A percentile compares a stretch with the other conserved stretches of the same genome.
Evolutionary conservation across 2,329 filamentous ascomycete species (phyloP).

Genomic region (Arthrocladium fulminans): DNA sequence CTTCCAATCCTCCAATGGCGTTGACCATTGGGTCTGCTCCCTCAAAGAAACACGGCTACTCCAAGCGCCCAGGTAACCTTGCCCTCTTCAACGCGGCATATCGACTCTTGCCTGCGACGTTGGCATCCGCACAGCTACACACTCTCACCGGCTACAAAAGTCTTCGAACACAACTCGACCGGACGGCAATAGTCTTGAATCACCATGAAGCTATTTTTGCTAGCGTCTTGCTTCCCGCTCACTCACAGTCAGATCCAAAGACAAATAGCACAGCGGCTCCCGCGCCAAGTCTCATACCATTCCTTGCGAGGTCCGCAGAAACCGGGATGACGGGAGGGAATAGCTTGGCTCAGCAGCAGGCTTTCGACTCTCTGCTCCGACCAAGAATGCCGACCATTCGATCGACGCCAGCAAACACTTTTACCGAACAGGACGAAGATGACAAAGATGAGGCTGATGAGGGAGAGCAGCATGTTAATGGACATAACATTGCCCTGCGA

Average conservation of each 20-base stretch:
- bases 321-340: conserved; percentile 23
- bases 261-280: conserved; percentile 25
- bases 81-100: conserved; percentile 49
- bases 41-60: neutral
- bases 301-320: conserved; percentile 58
- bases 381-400: conserved; percentile 42
- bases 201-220: conserved; percentile 67
- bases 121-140: conserved; percentile 54
- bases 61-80: conserved; percentile 13
- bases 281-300: conserved; percentile 68
- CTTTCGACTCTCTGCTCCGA: conserved; percentile 59
- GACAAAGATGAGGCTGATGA: neutral
- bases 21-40: too few relatives aligned
- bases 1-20: neutral
- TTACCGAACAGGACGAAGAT: neutral
- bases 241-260: conserved; percentile 51
- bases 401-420: neutral
- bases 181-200: conserved; percentile 64
- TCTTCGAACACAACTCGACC: conserved; percentile 66
- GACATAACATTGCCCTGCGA: too few relatives aligned
- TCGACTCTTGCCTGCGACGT: conserved; percentile 52
- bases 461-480: neutral
- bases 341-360: conserved; percentile 24
- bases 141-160: conserved; percentile 45
- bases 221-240: conserved; percentile 70